Evolutionary conservation across 331 rosid genomes (phyloP), one percentile per base, ranked within the genome.

Genomic region (Quercus lobata): DNA sequence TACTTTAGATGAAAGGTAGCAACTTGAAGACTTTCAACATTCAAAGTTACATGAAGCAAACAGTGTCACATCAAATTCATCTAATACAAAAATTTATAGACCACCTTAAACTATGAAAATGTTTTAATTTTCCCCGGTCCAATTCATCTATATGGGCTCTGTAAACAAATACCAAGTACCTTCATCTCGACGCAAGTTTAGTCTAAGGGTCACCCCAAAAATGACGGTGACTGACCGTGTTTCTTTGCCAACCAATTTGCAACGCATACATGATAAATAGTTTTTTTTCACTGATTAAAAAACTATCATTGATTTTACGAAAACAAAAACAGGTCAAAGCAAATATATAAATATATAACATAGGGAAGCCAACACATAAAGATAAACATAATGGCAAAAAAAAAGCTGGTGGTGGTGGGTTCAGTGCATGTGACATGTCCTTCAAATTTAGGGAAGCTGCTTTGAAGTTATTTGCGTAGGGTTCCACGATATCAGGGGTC

Each of bases 381-480:
- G 2, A 35, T 25, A 22, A 12, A 4, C 4, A 15, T 25, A 61
- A 61, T 63, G 70, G 41, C 5, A 1, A 15, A 29, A 7, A n/a
- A n/a, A 15, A 29, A 8, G 41, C 3, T 27, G 3, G 53, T 9
- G 77, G 57, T 2, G 75, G 30, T 71, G 75, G 75, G 75, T 71
- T 71, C 35, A 27, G 56, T 72, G 76, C 76, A 73, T 44, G 58
- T 49, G 41, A 29, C 27, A 73, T 29, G 24, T 29, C 49, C 55
- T 49, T 21, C 25, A 22, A 24, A 9, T 35, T 54, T 12, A 21
- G 60, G 34, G 14, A 52, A 24, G 29, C 55, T 76, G 60, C 35
- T 46, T 75, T 56, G n/a, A 69, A 44, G 74, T 76, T 46, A 76
- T 76, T 57, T n/a, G 65, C 65, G 24, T 7, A 57, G 18, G 34